Evolutionary conservation across 768 basidiomycete genomes (phyloP).

Genomic region (Rhizopogon sp.): DNA sequence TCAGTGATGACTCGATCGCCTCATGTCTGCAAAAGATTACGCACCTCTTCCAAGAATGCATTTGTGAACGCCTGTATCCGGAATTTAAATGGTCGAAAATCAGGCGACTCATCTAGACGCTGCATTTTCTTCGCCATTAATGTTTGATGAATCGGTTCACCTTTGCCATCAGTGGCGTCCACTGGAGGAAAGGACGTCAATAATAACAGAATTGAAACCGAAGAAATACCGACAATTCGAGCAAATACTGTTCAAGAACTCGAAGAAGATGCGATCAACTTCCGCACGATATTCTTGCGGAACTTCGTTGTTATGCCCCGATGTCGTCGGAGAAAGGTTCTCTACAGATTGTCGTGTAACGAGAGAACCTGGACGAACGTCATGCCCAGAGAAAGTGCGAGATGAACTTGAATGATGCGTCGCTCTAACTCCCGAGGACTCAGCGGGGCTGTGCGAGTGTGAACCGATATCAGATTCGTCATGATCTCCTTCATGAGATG

Average conservation of each 20-base stretch:
- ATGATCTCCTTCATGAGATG: slow-evolving; percentile 49
- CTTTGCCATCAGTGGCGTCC: slow-evolving; percentile 89
- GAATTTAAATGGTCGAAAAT: slow-evolving; percentile 99
- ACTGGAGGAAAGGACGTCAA: slow-evolving; percentile 44
- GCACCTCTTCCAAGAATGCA: slow-evolving; percentile 88
- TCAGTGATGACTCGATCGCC: slow-evolving; percentile 6
- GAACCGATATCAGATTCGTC: slow-evolving; percentile 41
- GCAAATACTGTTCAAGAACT: slow-evolving; percentile 83
- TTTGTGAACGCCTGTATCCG: slow-evolving; percentile 97
- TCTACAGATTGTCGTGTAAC: slow-evolving; percentile 19
- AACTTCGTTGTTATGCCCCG: slow-evolving; percentile 52
- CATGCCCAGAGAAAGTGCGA: slow-evolving; percentile 13
- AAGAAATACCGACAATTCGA: slow-evolving; percentile 70
- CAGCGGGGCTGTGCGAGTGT: slow-evolving; percentile 27
- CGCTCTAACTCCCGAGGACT: slow-evolving; percentile 20
- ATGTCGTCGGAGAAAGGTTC: slow-evolving; percentile 14
- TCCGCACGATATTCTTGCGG: slow-evolving; percentile 76
- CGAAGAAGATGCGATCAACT: slow-evolving; percentile 88
- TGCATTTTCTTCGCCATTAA: slow-evolving; percentile 99
- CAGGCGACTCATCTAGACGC: slow-evolving; percentile 89
- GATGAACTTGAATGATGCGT: slow-evolving; percentile 19
- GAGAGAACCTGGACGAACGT: slow-evolving; percentile 8
- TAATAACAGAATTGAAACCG: slow-evolving; percentile 6
- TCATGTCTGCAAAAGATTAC: slow-evolving; percentile 11
- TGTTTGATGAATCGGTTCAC: slow-evolving; percentile 95